Evolutionary conservation across 1,284 basidiomycete genomes (phyloP).

Genomic region (Trichosporon sp.): DNA sequence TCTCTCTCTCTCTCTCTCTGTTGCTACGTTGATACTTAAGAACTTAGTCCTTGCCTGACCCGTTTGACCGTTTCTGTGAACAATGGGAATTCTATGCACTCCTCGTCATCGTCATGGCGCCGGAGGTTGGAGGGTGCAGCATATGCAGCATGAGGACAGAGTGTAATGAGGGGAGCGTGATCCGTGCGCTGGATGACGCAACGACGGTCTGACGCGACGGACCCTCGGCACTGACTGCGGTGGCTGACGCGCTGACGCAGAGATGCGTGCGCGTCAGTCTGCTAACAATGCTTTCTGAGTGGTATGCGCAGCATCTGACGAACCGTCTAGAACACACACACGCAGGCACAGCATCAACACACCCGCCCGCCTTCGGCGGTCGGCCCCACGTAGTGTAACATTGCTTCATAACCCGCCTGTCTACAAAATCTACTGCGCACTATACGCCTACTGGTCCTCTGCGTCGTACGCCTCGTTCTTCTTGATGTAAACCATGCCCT

Average conservation of each 20-base stretch:
- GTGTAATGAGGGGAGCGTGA: no score
- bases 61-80: not conserved
- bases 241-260: not conserved
- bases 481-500: slow-evolving; percentile 83
- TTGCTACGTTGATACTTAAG: slow-evolving; percentile 1
- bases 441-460: slow-evolving; percentile 38
- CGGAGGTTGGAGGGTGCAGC: not conserved
- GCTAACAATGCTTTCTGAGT: no score
- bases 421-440: slow-evolving; percentile 21
- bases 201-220: not conserved
- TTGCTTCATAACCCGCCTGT: slow-evolving; percentile 15
- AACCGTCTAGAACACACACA: no score
- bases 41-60: not conserved
- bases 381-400: not conserved
- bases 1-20: not conserved
- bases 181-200: not conserved
- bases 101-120: not conserved
- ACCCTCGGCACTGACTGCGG: not conserved
- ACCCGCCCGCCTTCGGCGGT: not conserved
- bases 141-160: no score
- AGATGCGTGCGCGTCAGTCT: not conserved
- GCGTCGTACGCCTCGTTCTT: slow-evolving; percentile 61
- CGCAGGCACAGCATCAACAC: no score
- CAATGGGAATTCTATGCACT: not conserved
- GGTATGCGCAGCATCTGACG: no score